Evolutionary conservation across 441 rosid species (phyloP).

Genomic region (Populus hybrid): DNA sequence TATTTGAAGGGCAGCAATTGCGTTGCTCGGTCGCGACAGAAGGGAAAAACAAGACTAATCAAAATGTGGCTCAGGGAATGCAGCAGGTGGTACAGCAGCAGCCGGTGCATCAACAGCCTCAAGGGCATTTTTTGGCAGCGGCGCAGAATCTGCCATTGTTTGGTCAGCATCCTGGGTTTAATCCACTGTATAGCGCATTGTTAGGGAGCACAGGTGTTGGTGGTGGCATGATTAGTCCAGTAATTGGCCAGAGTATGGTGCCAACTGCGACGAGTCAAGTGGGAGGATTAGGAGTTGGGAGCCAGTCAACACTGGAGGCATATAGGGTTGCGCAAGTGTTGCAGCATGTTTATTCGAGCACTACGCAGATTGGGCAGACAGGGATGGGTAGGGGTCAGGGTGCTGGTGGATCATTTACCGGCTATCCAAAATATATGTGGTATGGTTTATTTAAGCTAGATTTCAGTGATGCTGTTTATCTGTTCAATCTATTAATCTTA

Average conservation of each 20-base stretch:
- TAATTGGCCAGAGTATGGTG: conserved; percentile 29
- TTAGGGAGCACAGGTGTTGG: conserved; percentile 16
- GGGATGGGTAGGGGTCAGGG: conserved; percentile 31
- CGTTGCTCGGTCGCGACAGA: conserved; percentile 24
- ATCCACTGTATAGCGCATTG: conserved; percentile 38
- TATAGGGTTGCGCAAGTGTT: conserved; percentile 35
- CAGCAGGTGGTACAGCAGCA: conserved; percentile 2
- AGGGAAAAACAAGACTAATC: conserved; percentile 24
- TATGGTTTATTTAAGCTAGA: conserved; percentile 25
- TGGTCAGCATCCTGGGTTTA: conserved; percentile 41
- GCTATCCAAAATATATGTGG: conserved; percentile 41
- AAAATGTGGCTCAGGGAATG: conserved; percentile 10
- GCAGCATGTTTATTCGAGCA: conserved; percentile 28
- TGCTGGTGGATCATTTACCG: conserved; percentile 30
- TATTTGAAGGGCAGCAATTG: conserved; percentile 29
- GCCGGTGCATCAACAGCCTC: conserved; percentile 20
- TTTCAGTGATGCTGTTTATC: conserved; percentile 12
- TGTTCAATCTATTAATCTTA: neutral
- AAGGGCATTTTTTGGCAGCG: conserved; percentile 25
- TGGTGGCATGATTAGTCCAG: conserved; percentile 23
- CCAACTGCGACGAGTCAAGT: conserved; percentile 30
- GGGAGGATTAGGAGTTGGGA: conserved; percentile 29
- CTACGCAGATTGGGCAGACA: conserved; percentile 24
- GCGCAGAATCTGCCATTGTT: conserved; percentile 45
- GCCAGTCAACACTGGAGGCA: conserved; percentile 27